These are phyloP conservation scores for Allantophomopsis cytisporea DNA, from an alignment of 2,329 filamentous ascomycete genomes.

Conservation along the genomic window DNA sequence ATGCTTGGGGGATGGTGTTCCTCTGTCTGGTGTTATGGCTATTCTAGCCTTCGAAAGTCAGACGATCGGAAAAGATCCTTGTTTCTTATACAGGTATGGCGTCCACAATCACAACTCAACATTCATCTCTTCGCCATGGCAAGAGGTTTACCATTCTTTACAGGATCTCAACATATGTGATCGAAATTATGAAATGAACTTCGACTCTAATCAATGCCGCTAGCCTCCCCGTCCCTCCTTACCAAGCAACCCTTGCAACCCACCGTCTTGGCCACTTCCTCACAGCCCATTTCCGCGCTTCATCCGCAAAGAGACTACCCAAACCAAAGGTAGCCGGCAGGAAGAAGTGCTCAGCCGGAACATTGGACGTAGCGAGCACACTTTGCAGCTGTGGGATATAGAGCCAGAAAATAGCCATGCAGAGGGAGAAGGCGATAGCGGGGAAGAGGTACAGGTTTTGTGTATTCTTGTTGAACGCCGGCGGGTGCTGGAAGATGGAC, in stretches of 20 bases:
- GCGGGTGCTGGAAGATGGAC: constrained; percentile 60
- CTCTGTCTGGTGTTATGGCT: too few relatives aligned
- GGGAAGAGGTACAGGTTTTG: constrained; percentile 59
- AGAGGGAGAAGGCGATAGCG: constrained; percentile 53
- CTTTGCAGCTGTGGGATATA: constrained; percentile 54
- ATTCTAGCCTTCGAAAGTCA: too few relatives aligned
- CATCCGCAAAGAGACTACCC: constrained; percentile 49
- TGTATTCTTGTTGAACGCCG: constrained; percentile 47
- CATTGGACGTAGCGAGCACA: constrained; percentile 42
- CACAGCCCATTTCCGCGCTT: constrained; percentile 48
- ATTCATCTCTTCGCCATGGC: too few relatives aligned
- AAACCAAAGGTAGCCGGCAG: constrained; percentile 60
- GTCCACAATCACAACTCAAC: too few relatives aligned
- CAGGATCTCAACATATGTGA: too few relatives aligned
- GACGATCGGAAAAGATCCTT: too few relatives aligned
- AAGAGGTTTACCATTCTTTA: too few relatives aligned
- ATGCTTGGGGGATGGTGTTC: too few relatives aligned
- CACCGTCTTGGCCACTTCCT: constrained; percentile 42
- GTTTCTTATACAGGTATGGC: too few relatives aligned
- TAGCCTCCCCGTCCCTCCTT: constrained; percentile 5
- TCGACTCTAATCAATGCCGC: too few relatives aligned
- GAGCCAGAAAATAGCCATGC: constrained; percentile 55
- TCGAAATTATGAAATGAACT: too few relatives aligned
- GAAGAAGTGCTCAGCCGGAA: constrained; percentile 66
- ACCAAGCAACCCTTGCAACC: constrained; percentile 52